phyloP scores from a whole-genome alignment of 1,284 basidiomycete genomes.

The Fereydounia khargensis region DNA sequence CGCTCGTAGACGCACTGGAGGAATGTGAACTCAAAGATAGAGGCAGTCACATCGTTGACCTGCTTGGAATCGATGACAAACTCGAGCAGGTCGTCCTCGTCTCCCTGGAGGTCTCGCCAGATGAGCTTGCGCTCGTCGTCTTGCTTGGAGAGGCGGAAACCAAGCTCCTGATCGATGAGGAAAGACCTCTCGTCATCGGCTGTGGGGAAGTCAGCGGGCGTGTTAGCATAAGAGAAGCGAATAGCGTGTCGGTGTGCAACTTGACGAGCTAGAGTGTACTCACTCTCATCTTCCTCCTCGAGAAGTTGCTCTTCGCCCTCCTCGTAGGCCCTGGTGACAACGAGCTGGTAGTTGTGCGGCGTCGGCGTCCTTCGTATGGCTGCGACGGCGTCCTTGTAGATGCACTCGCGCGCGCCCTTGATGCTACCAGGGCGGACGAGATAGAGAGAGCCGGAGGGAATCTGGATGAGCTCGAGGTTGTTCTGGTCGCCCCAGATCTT shows the following conservation, averaged over 20 bases:
- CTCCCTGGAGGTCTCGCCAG: slow-evolving; percentile 69
- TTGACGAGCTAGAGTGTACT: too few relatives aligned
- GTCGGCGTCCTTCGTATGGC: slow-evolving; percentile 80
- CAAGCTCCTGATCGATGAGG: slow-evolving; percentile 81
- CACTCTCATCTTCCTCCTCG: slow-evolving; percentile 85
- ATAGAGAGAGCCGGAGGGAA: slow-evolving; percentile 86
- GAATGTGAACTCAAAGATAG: slow-evolving; percentile 86
- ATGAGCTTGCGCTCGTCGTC: slow-evolving; percentile 41
- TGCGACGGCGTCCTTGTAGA: slow-evolving; percentile 93
- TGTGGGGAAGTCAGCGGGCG: slow-evolving; percentile 59
- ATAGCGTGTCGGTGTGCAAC: background rate
- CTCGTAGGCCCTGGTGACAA: slow-evolving; percentile 89
- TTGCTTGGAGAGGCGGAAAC: slow-evolving; percentile 63
- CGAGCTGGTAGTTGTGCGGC: slow-evolving; percentile 89
- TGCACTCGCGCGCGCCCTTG: slow-evolving; percentile 91
- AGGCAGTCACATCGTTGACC: slow-evolving; percentile 78
- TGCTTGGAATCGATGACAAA: slow-evolving; percentile 66
- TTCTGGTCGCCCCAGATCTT: slow-evolving; percentile 74
- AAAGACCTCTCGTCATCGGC: slow-evolving; percentile 81
- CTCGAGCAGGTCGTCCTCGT: slow-evolving; percentile 70
- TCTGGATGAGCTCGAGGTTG: slow-evolving; percentile 71
- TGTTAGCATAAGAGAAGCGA: background rate
- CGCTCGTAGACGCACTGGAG: slow-evolving; percentile 87
- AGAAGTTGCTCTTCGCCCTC: slow-evolving; percentile 90
- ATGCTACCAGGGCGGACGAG: slow-evolving; percentile 86